Evolutionary conservation across 345 rosid species (phyloP), one percentile per base, ranked within the genome.

Genomic region (Bruguiera gymnorhiza): DNA sequence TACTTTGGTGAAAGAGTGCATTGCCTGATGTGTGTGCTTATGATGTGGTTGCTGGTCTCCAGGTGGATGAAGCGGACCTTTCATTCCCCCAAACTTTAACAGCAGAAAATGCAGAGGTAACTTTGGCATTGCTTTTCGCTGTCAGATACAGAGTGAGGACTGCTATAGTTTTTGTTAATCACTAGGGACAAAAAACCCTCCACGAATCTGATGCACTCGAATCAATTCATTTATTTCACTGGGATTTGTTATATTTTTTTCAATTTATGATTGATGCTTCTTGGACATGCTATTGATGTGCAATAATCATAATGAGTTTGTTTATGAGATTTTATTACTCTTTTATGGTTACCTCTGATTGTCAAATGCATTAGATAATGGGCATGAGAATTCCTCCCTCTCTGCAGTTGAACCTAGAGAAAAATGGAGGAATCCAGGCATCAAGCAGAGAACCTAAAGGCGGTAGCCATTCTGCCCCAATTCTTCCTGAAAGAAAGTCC

Each of bases 401-500:
- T 19, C 63, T 69, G 76, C 77, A 91, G 98, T 76, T 81, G 64
- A 73, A 82, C 68, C 69, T 58, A 54, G 91, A 86, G 60, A 83
- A 80, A 78, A 78, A 50, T 69, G 79, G 80, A 53, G 92, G 88
- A 51, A 16, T 76, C 63, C 83, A 60, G 16, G 75, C 62, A 53
- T 57, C 80, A 67, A 52, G 65, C 26, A 82, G 90, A 71, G 86
- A 82, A 70, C 86, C 73, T 36, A 83, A 71, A 78, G 66, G 76
- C 65, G 80, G 80, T 68, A 95, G 99, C 75, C 73, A 86, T 81
- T 96, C 99, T 21, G 99, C 96, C 21, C 99, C 99, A 29, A 73
- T 96, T 72, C 80, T 90, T 77, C 81, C 88, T 24, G 98, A 89
- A 68, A 84, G 85, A 75, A 92, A 87, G 81, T 62, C 73, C 19